Percentiles rank a stretch among this genome's conserved stretches.
These are phyloP conservation scores for Grigorovia transvaalensis DNA, from an alignment of 805 yeast genomes.

Conservation along the genomic window DNA sequence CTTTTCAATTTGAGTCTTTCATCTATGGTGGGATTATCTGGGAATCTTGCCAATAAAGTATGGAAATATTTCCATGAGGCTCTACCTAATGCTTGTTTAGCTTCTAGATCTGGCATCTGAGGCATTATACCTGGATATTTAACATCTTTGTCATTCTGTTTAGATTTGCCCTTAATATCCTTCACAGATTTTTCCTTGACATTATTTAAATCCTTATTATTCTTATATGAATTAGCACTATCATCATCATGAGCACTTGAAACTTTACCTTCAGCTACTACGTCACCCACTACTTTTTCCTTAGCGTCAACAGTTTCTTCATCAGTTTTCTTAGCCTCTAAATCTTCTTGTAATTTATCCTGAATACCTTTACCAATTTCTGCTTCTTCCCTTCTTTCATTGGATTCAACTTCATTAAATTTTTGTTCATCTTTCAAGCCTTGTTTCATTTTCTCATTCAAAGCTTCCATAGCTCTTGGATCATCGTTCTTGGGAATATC, in stretches of 20 bases:
- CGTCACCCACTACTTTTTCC: background rate
- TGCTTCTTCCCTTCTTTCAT: background rate
- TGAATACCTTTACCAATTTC: background rate
- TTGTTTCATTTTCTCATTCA: background rate
- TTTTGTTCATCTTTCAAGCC: background rate
- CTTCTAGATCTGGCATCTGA: conserved; percentile 69
- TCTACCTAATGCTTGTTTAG: conserved; percentile 70
- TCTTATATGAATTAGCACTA: background rate
- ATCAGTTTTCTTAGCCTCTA: background rate
- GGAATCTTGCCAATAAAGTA: conserved; percentile 85
- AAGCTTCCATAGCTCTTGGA: background rate
- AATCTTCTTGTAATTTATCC: background rate
- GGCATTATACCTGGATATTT: conserved; percentile 62
- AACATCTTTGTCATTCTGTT: conserved; percentile 1
- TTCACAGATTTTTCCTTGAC: background rate
- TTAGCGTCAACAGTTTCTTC: background rate
- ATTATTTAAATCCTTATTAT: background rate
- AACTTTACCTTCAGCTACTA: background rate
- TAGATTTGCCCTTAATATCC: background rate
- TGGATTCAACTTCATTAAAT: background rate
- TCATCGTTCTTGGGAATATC: background rate
- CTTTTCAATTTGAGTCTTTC: conserved; percentile 53
- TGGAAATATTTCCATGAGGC: conserved; percentile 91
- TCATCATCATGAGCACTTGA: background rate
- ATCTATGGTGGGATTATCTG: conserved; percentile 60